Base-by-base conservation (phyloP, 73 alveolate species). In the Paramecium biaurelia region DNA sequence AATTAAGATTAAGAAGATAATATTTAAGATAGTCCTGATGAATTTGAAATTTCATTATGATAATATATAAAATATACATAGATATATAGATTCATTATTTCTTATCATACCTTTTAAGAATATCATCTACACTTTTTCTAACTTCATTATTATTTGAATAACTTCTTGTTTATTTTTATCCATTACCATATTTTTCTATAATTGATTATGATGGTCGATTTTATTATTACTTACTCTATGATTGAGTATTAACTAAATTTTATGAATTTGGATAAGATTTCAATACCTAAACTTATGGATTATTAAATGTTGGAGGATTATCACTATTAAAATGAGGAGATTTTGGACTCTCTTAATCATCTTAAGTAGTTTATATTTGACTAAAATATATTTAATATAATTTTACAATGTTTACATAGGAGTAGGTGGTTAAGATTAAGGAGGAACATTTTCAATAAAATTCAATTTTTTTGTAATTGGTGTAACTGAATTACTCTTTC, bases 291-390 rank as follows among this genome's bases (percentile, higher is more conserved):
- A 5, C 84, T 79, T 38, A 43, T 0, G 90, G 90, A 79, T 79
- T 79, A 43, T 41, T 79, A 45, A 79, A 79, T 24, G 49, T 47
- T 7, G 90, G 74, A 47, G 45, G 56, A 42, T 79, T 45, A 7
- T 79, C 76, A 42, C 76, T 45, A 11, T 47, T 79, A 45, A 79
- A 79, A 47, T 79, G 90, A 79, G 90, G 90, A 23, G 90, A 79
- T 43, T 4, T 23, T 6, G 90, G 90, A 43, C 90, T 43, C 12
- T 63, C 84, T 30, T 63, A 63, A 30, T 32, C 47, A 26, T 63
- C 84, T 30, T 63, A 30, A 14, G 49, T 26, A 63, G 21, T 30
- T 63, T 63, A 12, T 10, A 63, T 30, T 30, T 30, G 26, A 32
- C 84, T 63, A 63, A 24, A 59, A 3, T 11, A 26, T 6, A 2